These are phyloP conservation scores for Tricladium varicosporioides DNA, from an alignment of 2,329 filamentous ascomycete genomes.

Conservation along the genomic window DNA sequence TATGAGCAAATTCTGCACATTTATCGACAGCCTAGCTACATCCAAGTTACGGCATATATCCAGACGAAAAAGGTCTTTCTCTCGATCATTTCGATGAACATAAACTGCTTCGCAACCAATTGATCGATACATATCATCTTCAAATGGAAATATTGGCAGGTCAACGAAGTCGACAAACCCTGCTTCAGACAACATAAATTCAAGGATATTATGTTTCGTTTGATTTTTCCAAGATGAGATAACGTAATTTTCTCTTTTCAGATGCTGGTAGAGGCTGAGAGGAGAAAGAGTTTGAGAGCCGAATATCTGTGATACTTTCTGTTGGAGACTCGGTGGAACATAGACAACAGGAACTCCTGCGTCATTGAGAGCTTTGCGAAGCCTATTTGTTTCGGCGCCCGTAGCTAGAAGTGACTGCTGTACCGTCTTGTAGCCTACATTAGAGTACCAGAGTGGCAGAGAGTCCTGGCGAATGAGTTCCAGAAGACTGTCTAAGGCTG, in stretches of 20 bases:
- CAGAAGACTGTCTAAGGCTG: too few species aligned
- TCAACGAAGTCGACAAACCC: conserved; percentile 9
- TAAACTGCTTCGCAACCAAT: conserved; percentile 10
- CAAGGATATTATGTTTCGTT: conserved; percentile 19
- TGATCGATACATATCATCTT: conserved; percentile 22
- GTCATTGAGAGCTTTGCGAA: conserved; percentile 18
- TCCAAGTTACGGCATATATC: conserved; percentile 19
- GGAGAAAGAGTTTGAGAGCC: conserved; percentile 8
- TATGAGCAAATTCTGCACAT: conserved; percentile 1
- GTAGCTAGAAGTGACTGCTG: neutral
- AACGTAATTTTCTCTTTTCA: conserved; percentile 5
- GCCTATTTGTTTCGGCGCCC: neutral
- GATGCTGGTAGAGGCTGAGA: conserved; percentile 13
- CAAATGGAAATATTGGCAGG: conserved; percentile 25
- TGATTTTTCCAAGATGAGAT: conserved; percentile 8
- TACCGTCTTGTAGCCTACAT: neutral
- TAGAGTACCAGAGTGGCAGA: too few species aligned
- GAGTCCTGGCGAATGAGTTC: too few species aligned
- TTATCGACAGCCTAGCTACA: conserved; percentile 12
- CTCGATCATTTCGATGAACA: conserved; percentile 20
- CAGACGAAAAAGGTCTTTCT: conserved; percentile 19
- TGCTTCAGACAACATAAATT: conserved; percentile 18
- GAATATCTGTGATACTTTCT: conserved; percentile 14
- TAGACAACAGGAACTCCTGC: conserved; percentile 25
- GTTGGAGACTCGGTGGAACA: conserved; percentile 18